Conservation (phyloP, 108 stramenopile species). For the Cylindrotheca closterium region DNA sequence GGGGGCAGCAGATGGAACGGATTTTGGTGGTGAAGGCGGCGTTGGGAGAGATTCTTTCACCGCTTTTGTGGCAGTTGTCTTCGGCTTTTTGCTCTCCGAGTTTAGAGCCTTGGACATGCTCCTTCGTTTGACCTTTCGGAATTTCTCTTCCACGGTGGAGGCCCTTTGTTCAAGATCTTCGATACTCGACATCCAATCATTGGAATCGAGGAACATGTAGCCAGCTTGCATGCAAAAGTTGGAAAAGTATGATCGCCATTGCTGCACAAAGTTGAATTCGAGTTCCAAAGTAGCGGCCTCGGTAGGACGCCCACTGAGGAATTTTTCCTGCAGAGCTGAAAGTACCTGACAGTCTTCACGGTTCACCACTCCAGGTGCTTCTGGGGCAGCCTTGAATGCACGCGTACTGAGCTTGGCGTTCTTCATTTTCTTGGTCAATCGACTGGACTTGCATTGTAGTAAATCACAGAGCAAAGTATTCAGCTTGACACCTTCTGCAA, state of each 20-base stretch:
- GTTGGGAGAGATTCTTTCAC: neutral
- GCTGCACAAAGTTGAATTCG: slow-evolving; percentile 46
- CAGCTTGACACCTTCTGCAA: slow-evolving; percentile 59
- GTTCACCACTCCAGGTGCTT: neutral
- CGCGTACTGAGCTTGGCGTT: slow-evolving; percentile 54
- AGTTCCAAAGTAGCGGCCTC: slow-evolving; percentile 50
- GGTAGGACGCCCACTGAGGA: slow-evolving; percentile 53
- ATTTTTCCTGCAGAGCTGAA: slow-evolving; percentile 45
- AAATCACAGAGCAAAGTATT: slow-evolving; percentile 62
- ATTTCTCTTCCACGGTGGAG: slow-evolving; percentile 33
- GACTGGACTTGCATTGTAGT: slow-evolving; percentile 57
- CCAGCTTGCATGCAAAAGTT: slow-evolving; percentile 67
- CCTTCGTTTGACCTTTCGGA: slow-evolving; percentile 51
- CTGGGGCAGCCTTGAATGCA: neutral
- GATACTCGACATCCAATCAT: slow-evolving; percentile 50
- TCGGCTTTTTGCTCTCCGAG: neutral
- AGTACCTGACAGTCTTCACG: slow-evolving; percentile 10
- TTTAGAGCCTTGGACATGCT: slow-evolving; percentile 25
- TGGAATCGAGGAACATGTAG: slow-evolving; percentile 42
- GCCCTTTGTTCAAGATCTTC: slow-evolving; percentile 45
- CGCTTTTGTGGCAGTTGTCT: neutral
- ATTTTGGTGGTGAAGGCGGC: neutral
- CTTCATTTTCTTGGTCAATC: slow-evolving; percentile 44
- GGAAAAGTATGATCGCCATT: slow-evolving; percentile 65
- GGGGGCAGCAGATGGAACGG: neutral